Evolutionary conservation across 2,329 filamentous ascomycete genomes (phyloP), one percentile per base, ranked within the genome.

Genomic region (Fusarium sp.): DNA sequence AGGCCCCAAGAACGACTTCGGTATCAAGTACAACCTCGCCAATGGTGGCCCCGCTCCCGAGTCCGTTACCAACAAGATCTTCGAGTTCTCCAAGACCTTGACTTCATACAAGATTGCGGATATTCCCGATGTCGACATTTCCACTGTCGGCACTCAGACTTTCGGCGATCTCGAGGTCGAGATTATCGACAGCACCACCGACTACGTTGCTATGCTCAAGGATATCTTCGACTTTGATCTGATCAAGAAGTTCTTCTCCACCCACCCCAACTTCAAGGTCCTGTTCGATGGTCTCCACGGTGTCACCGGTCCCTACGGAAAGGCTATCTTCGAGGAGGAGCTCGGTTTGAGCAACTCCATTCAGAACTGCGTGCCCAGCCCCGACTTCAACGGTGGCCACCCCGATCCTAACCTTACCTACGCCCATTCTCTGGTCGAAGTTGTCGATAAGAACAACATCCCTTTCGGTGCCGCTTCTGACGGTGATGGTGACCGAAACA

Each of bases 1-100:
- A 97, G 93, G 94, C 52, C 96, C 96, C 67, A 92, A 89, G 74
- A 92, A 96, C 80, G 96, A 99, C 83, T 99, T 99, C 76, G 96
- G 96, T 75, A 99, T 99, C 90, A 99, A 99, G 86, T 99, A 99
- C 89, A 99, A 99, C 87, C 87, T 99, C 63, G 86, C 93, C 80
- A 98, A 99, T 78, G 96, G 96, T 75, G 96, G 94, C 58, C 96
- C 96, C 42, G 96, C 96, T 58, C 96, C 96, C 62, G 96, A 99
- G 82, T 91, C 92, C 56, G 93, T 99, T 72, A 99, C 96, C 73
- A 97, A 99, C 89, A 97, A 97, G 85, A 98, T 99, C 80, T 98
- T 89, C 84, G 93, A 95, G 75, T 89, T 91, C 66, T 95, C 95
- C 74, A 98, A 98, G 87, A 90, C 87, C 69, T 87, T 99, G 74